These are phyloP conservation scores for Plasmodium coatneyi DNA, from an alignment of 169 alveolate species.

Conservation along the genomic window DNA sequence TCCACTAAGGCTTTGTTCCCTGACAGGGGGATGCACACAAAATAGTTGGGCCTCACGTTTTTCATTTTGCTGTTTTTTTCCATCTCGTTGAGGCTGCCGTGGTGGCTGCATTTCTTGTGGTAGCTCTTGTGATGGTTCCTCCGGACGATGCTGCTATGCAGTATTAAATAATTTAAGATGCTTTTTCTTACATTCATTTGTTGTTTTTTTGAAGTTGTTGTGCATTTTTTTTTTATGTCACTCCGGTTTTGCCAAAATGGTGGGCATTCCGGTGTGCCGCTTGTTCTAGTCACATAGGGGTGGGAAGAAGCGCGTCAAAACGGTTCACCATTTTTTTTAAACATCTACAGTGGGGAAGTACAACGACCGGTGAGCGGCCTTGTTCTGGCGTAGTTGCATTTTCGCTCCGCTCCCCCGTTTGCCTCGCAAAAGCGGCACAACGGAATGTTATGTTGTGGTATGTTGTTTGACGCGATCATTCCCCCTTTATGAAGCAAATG, in stretches of 20 bases:
- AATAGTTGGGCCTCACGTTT: conserved; percentile 30
- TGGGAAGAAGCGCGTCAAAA: not conserved
- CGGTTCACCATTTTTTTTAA: not conserved
- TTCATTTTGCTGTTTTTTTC: conserved; percentile 23
- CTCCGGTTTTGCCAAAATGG: not conserved
- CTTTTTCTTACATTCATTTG: not conserved
- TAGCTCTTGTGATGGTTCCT: not conserved
- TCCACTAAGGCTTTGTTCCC: not conserved
- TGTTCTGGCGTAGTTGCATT: not conserved
- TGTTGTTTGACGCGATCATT: not conserved
- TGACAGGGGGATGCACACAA: conserved; percentile 45
- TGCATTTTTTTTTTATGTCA: not conserved
- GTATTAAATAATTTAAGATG: not conserved
- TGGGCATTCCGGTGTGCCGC: not conserved
- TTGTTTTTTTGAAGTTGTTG: not conserved
- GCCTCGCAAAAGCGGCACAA: not conserved
- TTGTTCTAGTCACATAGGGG: not conserved
- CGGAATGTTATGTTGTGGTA: not conserved
- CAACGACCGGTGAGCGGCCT: not conserved
- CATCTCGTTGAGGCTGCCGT: not conserved
- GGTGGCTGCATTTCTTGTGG: not conserved
- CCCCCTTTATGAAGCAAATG: not conserved
- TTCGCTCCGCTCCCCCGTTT: not conserved
- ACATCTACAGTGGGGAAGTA: not conserved
- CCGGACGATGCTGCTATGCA: not conserved